Conservation (phyloP, 2,329 filamentous ascomycete genomes). For the Orbilia blumenaviensis region DNA sequence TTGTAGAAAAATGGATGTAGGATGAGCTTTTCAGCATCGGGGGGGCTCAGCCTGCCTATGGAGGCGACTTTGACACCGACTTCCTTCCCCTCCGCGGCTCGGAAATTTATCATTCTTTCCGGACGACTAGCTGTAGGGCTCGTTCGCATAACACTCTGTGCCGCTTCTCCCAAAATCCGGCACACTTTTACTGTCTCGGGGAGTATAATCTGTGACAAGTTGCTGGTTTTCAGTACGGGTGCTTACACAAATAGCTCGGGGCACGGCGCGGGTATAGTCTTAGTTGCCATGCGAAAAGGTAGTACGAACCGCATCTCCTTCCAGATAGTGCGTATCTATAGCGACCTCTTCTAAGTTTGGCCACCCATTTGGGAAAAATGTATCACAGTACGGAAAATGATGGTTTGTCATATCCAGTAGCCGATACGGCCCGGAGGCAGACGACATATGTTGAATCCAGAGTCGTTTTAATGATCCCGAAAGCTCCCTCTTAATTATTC, state of each 20-base stretch:
- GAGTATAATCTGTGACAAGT: background rate
- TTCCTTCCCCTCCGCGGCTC: background rate
- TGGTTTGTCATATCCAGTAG: slow-evolving; percentile 5
- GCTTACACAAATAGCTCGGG: background rate
- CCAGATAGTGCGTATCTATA: background rate
- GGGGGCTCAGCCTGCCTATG: background rate
- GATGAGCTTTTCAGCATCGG: background rate
- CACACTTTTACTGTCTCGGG: slow-evolving; percentile 24
- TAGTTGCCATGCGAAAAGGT: no score
- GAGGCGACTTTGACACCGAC: background rate
- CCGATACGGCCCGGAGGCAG: background rate
- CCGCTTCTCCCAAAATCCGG: background rate
- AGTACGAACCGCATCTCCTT: background rate
- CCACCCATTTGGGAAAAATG: slow-evolving; percentile 30
- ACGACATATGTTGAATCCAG: slow-evolving; percentile 14
- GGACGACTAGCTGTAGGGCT: no score
- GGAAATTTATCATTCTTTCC: background rate
- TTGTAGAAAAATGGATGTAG: slow-evolving; percentile 1
- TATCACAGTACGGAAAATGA: background rate
- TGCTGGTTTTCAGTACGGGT: background rate
- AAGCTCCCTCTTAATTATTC: slow-evolving; percentile 14
- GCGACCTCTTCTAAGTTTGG: slow-evolving; percentile 23
- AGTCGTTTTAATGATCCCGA: slow-evolving; percentile 2
- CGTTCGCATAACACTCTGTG: background rate
- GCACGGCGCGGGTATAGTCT: no score